These are phyloP conservation scores for Nemania bipapillata DNA, from an alignment of 2,329 filamentous ascomycete species.

Conservation along the genomic window DNA sequence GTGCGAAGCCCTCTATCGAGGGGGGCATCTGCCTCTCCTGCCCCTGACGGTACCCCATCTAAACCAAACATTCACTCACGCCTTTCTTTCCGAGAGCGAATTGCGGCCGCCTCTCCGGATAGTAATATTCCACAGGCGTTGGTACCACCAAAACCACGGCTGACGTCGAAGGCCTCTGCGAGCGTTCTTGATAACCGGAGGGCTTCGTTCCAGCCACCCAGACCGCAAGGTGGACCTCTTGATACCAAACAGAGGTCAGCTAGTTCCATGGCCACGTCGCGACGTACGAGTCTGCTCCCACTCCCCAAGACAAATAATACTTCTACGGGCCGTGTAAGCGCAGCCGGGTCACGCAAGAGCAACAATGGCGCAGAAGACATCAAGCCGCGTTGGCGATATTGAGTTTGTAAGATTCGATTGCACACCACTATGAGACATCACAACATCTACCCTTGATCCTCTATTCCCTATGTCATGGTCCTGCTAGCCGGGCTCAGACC, in stretches of 20 bases:
- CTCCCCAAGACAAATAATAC: slow-evolving; percentile 53
- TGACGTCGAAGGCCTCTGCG: slow-evolving; percentile 59
- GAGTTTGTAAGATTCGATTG: slow-evolving; percentile 19
- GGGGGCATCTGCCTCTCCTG: slow-evolving; percentile 61
- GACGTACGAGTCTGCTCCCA: slow-evolving; percentile 67
- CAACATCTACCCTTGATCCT: slow-evolving; percentile 2
- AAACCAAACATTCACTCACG: slow-evolving; percentile 55
- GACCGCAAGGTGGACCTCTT: slow-evolving; percentile 48
- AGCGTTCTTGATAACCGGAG: slow-evolving; percentile 60
- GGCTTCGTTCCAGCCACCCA: slow-evolving; percentile 64
- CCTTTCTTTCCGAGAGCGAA: slow-evolving; percentile 66
- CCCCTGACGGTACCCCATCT: slow-evolving; percentile 59
- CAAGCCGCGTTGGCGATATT: slow-evolving; percentile 64
- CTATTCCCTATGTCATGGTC: slow-evolving; percentile 13
- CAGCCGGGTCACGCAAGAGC: slow-evolving; percentile 47
- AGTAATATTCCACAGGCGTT: slow-evolving; percentile 61
- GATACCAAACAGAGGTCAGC: slow-evolving; percentile 59
- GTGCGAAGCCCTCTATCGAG: slow-evolving; percentile 62
- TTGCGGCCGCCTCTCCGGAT: slow-evolving; percentile 59
- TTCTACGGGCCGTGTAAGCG: slow-evolving; percentile 36
- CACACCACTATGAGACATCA: not conserved
- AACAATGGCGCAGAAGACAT: slow-evolving; percentile 52
- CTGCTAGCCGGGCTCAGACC: slow-evolving; percentile 10
- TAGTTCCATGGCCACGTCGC: slow-evolving; percentile 64
- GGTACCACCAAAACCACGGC: slow-evolving; percentile 59